Evolutionary conservation across 805 yeast genomes (phyloP).

Genomic region (Ogataea pilisensis): DNA sequence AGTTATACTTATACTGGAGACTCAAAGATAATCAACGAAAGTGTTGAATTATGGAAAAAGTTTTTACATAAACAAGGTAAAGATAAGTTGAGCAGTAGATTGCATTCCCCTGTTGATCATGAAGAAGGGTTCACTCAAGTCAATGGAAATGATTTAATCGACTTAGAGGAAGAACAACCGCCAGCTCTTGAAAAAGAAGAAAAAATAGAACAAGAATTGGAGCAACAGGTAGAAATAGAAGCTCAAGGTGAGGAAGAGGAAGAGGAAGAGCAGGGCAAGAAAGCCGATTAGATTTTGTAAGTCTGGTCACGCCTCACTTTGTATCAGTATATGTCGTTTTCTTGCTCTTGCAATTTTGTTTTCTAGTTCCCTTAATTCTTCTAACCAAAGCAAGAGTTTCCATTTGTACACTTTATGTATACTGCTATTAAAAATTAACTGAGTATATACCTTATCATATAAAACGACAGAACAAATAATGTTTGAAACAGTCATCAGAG

Average conservation of each 20-base stretch:
- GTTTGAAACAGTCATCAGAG: no score
- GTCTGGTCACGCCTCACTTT: no score
- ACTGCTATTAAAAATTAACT: no score
- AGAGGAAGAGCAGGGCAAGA: constrained; percentile 15
- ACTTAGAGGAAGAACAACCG: constrained; percentile 15
- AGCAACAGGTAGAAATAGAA: constrained; percentile 18
- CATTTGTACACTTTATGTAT: no score
- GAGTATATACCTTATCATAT: no score
- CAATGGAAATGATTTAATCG: constrained; percentile 29
- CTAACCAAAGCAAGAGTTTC: no score
- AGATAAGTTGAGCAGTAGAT: constrained; percentile 55
- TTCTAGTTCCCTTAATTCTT: no score
- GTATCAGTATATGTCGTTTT: no score
- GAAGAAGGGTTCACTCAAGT: constrained; percentile 38
- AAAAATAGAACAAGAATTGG: constrained; percentile 10
- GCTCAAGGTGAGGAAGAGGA: constrained; percentile 17
- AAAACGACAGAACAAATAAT: no score
- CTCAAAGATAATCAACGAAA: constrained; percentile 35
- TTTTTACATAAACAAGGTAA: constrained; percentile 50
- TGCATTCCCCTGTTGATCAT: constrained; percentile 41
- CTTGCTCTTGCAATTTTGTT: no score
- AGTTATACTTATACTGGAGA: constrained; percentile 64
- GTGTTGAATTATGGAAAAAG: constrained; percentile 66
- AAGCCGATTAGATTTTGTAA: constrained; percentile 16
- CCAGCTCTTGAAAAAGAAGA: constrained; percentile 9